Evolutionary conservation across 1,139 yeast species (phyloP).

Genomic region (Protomyces inouyei): DNA sequence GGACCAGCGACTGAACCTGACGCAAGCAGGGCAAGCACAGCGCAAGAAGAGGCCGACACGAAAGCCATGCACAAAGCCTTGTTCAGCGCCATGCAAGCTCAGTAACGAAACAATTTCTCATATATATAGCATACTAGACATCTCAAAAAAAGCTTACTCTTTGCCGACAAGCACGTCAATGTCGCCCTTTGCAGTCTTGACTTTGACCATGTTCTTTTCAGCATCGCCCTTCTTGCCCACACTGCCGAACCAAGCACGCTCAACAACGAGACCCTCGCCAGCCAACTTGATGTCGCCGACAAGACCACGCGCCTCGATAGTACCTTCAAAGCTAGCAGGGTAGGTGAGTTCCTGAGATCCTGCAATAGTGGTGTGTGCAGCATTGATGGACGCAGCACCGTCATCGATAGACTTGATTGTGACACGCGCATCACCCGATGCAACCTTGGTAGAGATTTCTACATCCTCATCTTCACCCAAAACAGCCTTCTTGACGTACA

Average conservation of each 20-base stretch:
- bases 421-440: constrained; percentile 23
- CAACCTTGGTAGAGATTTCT: constrained; percentile 24
- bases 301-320: constrained; percentile 22
- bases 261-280: constrained; percentile 19
- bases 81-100: neutral
- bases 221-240: constrained; percentile 24
- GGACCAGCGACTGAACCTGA: neutral
- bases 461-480: neutral
- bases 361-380: constrained; percentile 18
- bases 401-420: constrained; percentile 14
- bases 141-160: neutral
- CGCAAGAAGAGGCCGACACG: neutral
- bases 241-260: constrained; percentile 14
- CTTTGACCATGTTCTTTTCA: constrained; percentile 6
- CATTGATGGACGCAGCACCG: constrained; percentile 2
- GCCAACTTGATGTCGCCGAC: constrained; percentile 21
- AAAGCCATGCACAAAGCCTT: neutral
- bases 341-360: constrained; percentile 20
- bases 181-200: constrained; percentile 26
- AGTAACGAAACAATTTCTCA: too few relatives aligned
- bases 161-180: constrained; percentile 16
- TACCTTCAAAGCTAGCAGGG: constrained; percentile 21
- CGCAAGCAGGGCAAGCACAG: too few relatives aligned
- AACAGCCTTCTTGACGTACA: neutral
- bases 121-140: neutral